A percentile compares a stretch with the other conserved stretches of the same genome.
Evolutionary conservation across 2,329 filamentous ascomycete species (phyloP).

Genomic region (Penicillium sp.): DNA sequence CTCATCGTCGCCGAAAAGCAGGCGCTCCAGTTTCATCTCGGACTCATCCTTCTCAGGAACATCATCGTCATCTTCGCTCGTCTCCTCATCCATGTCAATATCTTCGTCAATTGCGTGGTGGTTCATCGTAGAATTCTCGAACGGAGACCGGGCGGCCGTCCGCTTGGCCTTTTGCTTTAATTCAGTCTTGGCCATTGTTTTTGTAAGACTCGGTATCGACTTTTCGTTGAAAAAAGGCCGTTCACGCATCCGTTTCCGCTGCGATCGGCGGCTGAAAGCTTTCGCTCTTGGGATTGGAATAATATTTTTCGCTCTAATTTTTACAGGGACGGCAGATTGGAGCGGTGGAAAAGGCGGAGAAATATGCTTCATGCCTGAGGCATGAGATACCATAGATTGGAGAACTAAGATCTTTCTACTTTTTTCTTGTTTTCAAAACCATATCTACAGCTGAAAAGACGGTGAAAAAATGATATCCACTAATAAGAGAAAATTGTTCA

Average conservation of each 20-base stretch:
- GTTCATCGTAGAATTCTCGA: conserved; percentile 19
- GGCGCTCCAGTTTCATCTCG: conserved; percentile 76
- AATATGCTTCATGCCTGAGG: neutral
- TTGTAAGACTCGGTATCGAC: neutral
- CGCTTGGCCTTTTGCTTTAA: conserved; percentile 30
- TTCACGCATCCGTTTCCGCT: too few species aligned
- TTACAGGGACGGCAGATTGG: conserved; percentile 24
- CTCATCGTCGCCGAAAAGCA: conserved; percentile 82
- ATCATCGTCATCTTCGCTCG: conserved; percentile 23
- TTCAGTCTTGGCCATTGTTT: conserved; percentile 25
- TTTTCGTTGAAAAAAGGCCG: too few species aligned
- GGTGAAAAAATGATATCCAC: too few species aligned
- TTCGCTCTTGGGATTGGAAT: conserved; percentile 19
- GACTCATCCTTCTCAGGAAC: conserved; percentile 66
- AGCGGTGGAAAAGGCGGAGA: conserved; percentile 28
- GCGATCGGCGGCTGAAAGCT: conserved; percentile 12
- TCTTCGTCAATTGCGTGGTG: conserved; percentile 19
- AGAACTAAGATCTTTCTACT: too few species aligned
- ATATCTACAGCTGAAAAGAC: neutral
- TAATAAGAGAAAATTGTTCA: conserved; percentile 1
- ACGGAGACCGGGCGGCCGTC: conserved; percentile 19
- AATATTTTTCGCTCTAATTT: conserved; percentile 34
- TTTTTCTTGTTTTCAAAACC: too few species aligned
- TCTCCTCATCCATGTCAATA: conserved; percentile 25
- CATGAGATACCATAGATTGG: too few species aligned